phyloP scores from a whole-genome alignment of 139 green algal species.

The Coccomyxa sp. region DNA sequence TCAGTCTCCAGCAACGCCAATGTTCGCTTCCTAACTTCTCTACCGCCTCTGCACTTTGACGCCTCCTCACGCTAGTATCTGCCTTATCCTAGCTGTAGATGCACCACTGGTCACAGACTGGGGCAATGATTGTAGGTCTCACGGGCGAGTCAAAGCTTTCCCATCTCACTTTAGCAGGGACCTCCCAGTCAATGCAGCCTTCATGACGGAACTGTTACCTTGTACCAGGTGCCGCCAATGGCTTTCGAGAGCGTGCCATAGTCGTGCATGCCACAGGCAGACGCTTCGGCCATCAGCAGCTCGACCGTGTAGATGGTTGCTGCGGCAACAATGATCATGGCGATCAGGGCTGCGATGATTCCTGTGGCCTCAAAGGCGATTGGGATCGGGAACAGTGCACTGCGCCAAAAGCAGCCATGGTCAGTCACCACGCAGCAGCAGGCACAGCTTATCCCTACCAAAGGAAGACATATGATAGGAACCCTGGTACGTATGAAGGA shows the following conservation, averaged over 20 bases:
- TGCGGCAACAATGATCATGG: constrained; percentile 6
- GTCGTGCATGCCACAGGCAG: constrained; percentile 8
- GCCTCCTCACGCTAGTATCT: no score
- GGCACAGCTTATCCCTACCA: neutral
- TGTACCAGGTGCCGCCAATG: constrained; percentile 2
- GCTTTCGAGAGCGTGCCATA: constrained; percentile 12
- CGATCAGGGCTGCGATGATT: constrained; percentile 2
- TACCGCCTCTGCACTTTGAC: neutral
- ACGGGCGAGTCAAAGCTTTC: no score
- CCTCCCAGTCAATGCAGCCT: no score
- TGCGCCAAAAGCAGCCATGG: no score
- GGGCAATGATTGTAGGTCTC: no score
- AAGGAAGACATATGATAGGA: neutral
- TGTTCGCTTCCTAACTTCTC: no score
- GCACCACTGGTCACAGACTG: no score
- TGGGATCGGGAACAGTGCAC: neutral
- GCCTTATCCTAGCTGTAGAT: no score
- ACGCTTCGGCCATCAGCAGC: constrained; percentile 2
- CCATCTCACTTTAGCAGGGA: no score
- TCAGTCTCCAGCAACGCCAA: no score
- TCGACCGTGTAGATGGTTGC: constrained; percentile 11
- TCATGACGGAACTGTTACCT: no score
- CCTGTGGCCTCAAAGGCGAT: constrained; percentile 6
- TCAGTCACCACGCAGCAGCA: no score
- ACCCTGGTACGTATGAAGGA: neutral